Percentiles rank a stretch among this genome's conserved stretches.
Conservation (phyloP, 352 stramenopile genomes). For the Globisporangium polare region DNA sequence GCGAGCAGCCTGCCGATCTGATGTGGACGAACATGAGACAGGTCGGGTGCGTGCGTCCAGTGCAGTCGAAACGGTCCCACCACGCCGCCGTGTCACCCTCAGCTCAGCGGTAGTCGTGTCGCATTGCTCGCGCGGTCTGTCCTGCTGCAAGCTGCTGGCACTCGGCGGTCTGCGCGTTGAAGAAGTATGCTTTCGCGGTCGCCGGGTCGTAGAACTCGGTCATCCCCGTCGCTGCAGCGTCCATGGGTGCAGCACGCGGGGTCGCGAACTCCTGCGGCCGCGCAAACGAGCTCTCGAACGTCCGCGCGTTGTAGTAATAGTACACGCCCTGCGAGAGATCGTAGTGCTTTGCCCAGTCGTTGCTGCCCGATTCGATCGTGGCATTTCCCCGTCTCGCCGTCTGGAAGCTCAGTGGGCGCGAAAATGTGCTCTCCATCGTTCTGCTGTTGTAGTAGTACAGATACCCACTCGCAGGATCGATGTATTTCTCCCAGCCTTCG, state of each 20-base stretch:
- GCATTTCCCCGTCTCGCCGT: conserved; percentile 15
- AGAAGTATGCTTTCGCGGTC: conserved; percentile 42
- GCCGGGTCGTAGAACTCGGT: conserved; percentile 36
- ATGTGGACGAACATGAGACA: conserved; percentile 1
- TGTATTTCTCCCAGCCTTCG: conserved; percentile 43
- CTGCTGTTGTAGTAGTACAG: conserved; percentile 81
- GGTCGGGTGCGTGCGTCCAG: neutral
- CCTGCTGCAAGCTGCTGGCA: conserved; percentile 28
- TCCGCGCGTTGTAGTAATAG: conserved; percentile 66
- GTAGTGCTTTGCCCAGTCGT: conserved; percentile 53
- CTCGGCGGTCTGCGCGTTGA: conserved; percentile 47
- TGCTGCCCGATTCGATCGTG: conserved; percentile 4
- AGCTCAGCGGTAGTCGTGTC: conserved; percentile 13
- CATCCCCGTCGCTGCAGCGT: conserved; percentile 9
- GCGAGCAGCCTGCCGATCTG: neutral
- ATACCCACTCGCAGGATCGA: conserved; percentile 39
- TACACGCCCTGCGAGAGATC: conserved; percentile 45
- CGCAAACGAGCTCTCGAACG: conserved; percentile 38
- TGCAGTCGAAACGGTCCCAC: neutral
- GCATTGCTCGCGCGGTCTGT: neutral
- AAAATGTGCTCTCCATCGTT: conserved; percentile 71
- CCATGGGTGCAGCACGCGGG: conserved; percentile 25
- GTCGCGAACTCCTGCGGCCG: conserved; percentile 39
- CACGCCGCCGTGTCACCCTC: neutral
- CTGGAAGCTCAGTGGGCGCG: conserved; percentile 18